Conservation (phyloP, 116 monocot genomes). For the Papilionanthe hybrid region DNA sequence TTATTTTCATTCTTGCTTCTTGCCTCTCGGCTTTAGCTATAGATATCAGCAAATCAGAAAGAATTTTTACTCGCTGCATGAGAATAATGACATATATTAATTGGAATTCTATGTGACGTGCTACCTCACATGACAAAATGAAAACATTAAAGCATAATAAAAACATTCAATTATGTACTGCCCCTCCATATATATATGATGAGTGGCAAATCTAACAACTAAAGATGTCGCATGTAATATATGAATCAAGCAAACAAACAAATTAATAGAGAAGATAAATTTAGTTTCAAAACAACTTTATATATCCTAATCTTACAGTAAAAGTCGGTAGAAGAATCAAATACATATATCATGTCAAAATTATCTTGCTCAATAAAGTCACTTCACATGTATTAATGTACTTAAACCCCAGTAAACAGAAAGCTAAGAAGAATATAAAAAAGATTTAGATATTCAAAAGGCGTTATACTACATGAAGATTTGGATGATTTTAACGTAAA, state of each 20-base stretch:
- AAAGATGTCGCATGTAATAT: not conserved
- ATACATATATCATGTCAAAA: not conserved
- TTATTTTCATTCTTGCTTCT: conserved; percentile 87
- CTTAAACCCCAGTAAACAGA: not conserved
- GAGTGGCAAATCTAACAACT: not conserved
- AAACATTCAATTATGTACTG: not conserved
- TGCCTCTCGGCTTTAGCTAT: conserved; percentile 95
- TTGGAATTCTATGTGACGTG: not conserved
- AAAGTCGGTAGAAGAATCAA: not conserved
- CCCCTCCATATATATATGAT: not conserved
- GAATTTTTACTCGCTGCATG: conserved; percentile 71
- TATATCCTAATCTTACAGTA: not conserved
- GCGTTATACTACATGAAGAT: too few relatives aligned
- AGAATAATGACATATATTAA: conserved; percentile 5
- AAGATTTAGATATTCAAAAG: not conserved
- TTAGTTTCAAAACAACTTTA: not conserved
- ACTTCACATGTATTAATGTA: not conserved
- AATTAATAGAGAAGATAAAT: not conserved
- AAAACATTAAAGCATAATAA: not conserved
- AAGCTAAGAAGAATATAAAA: not conserved
- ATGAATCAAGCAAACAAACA: not conserved
- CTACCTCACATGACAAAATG: not conserved
- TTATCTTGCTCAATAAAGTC: not conserved
- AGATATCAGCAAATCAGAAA: conserved; percentile 88
- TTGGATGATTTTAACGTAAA: too few relatives aligned